Conservation (phyloP, 2,329 filamentous ascomycete species). For the Beauveria rudraprayagi region DNA sequence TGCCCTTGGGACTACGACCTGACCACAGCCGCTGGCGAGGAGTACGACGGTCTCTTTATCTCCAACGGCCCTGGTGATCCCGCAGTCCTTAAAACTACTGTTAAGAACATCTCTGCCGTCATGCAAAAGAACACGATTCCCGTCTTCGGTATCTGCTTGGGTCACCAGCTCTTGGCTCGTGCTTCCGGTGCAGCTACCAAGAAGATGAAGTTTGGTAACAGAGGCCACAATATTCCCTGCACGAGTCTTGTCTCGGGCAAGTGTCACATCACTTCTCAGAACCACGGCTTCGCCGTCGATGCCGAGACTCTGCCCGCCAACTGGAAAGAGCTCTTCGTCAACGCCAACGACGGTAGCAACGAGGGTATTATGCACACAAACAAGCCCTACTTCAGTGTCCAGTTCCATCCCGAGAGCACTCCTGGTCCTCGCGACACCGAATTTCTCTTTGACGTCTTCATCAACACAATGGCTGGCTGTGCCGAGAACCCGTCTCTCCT, state of each 20-base stretch:
- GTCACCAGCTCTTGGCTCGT: slow-evolving; percentile 85
- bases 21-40: slow-evolving; percentile 61
- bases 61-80: slow-evolving; percentile 98
- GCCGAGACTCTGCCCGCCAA: slow-evolving; percentile 62
- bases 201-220: slow-evolving; percentile 99
- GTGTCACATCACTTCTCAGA: slow-evolving; percentile 98
- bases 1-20: slow-evolving; percentile 97
- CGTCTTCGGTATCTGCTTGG: slow-evolving; percentile 93
- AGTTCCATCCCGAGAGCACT: slow-evolving; percentile 97
- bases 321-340: slow-evolving; percentile 94
- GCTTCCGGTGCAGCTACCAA: slow-evolving; percentile 76
- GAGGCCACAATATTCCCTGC: slow-evolving; percentile 96
- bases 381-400: slow-evolving; percentile 96
- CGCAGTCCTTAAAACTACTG: slow-evolving; percentile 70
- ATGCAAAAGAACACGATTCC: slow-evolving; percentile 74
- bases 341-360: slow-evolving; percentile 96
- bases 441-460: slow-evolving; percentile 94
- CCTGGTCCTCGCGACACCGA: slow-evolving; percentile 94
- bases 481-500: slow-evolving; percentile 60
- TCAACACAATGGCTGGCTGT: slow-evolving; percentile 70
- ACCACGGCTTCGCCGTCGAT: slow-evolving; percentile 94
- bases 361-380: slow-evolving; percentile 86
- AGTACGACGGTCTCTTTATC: slow-evolving; percentile 95
- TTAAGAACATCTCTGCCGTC: slow-evolving; percentile 69
- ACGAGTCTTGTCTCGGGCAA: slow-evolving; percentile 91